phyloP scores from a whole-genome alignment of 257 asterid species.

The Cynanchum wilfordii region DNA sequence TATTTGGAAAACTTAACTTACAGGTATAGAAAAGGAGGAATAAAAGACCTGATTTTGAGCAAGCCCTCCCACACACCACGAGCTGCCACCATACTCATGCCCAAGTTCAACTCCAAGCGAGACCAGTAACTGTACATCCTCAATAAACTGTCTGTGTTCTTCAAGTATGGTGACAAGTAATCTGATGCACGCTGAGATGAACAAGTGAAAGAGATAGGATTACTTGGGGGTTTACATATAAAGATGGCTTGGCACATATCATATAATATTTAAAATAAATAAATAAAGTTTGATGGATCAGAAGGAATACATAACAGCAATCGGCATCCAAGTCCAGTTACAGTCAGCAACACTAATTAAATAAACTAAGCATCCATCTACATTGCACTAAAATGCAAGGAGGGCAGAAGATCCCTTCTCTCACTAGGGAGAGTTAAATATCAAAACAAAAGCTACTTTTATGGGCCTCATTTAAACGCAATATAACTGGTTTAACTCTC shows the following conservation, averaged over 20 bases:
- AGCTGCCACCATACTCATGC: slow-evolving; percentile 74
- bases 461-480: too few relatives aligned
- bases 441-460: neutral
- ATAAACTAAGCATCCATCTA: neutral
- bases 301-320: neutral
- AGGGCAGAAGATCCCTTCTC: neutral
- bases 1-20: neutral
- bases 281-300: neutral
- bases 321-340: neutral
- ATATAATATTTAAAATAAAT: neutral
- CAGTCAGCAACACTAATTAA: neutral
- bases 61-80: slow-evolving; percentile 97
- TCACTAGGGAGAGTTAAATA: neutral
- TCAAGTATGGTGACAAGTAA: slow-evolving; percentile 65
- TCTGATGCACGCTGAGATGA: slow-evolving; percentile 76
- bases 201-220: slow-evolving; percentile 12
- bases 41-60: slow-evolving; percentile 59
- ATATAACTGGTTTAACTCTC: neutral
- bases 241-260: neutral
- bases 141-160: slow-evolving; percentile 55
- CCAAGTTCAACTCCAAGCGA: slow-evolving; percentile 61
- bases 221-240: neutral
- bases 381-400: neutral
- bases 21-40: slow-evolving; percentile 1
- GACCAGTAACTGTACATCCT: slow-evolving; percentile 79